Evolutionary conservation across 148 eudicot genomes (phyloP), one percentile per base, ranked within the genome.

Genomic region (Heliosperma pusillum): DNA sequence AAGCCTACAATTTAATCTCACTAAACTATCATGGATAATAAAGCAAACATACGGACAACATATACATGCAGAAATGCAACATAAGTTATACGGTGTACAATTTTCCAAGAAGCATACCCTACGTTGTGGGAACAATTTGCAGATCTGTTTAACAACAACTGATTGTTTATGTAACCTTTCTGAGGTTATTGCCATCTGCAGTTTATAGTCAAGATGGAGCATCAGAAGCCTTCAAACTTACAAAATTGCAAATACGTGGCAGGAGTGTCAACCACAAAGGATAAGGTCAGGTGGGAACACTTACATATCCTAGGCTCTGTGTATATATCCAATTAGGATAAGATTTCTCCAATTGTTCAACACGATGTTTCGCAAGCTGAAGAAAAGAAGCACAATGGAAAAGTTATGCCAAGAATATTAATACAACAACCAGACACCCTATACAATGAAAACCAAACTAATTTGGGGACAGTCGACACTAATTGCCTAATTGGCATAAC

Each of bases 101-200:
- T 44, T 71, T 3, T 45, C 27, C 27, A 68, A 40, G 45, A 60
- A 65, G 73, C 75, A 74, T 86, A 95, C 99, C 92, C 89, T 91
- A 9, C 90, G 90, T 75, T 87, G 97, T 5, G 97, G 99, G 76
- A 92, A 95, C 81, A 95, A 77, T 86, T 89, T 95, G 94, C 96
- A 95, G 71, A 95, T 89, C 76, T 95, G 99, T 82, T 92, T 95
- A 15, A 95, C 75, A 59, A 95, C 80, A 57, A 90, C 89, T 2
- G 97, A 88, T 82, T 95, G 99, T 77, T 85, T 92, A 87, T 92
- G 96, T 58, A 95, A 85, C 71, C 97, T 92, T 82, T 95, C 99
- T 47, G 96, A 90, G 78, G 98, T 89, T 78, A 90, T 90, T 72
- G 93, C 93, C 91, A 90, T 90, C 99, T 92, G 91, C 87, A 83